Percentiles rank a stretch among this genome's conserved stretches.
These are phyloP conservation scores for Pyricularia pennisetigena DNA, from an alignment of 2,329 filamentous ascomycete species.

Conservation along the genomic window DNA sequence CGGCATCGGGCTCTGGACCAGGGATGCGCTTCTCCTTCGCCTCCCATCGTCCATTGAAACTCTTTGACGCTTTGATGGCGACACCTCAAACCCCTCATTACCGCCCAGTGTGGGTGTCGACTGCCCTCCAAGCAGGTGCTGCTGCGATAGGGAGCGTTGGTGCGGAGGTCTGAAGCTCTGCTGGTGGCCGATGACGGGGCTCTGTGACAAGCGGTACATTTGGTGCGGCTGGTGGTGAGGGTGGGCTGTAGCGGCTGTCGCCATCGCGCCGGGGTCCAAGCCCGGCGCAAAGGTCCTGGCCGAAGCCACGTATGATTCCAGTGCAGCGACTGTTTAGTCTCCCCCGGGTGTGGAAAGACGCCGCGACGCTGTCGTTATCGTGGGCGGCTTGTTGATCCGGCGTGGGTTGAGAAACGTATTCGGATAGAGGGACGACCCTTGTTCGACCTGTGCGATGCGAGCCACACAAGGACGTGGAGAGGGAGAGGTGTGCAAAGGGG, in stretches of 20 bases:
- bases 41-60: slow-evolving; percentile 9
- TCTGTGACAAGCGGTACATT: neutral
- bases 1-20: slow-evolving; percentile 2
- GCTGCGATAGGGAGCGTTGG: slow-evolving; percentile 10
- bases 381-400: neutral
- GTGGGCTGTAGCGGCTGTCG: slow-evolving; percentile 18
- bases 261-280: slow-evolving; percentile 26
- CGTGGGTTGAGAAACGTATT: neutral
- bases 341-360: neutral
- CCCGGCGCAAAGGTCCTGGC: slow-evolving; percentile 22
- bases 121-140: slow-evolving; percentile 14
- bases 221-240: slow-evolving; percentile 18
- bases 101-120: slow-evolving; percentile 18
- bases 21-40: slow-evolving; percentile 8
- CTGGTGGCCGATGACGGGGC: slow-evolving; percentile 7
- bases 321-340: slow-evolving; percentile 14
- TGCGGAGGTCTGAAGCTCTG: slow-evolving; percentile 12
- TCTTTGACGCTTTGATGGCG: slow-evolving; percentile 17
- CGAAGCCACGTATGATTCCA: slow-evolving; percentile 24
- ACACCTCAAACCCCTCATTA: slow-evolving; percentile 15
- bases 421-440: neutral
- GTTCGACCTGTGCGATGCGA: neutral
- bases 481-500: neutral
- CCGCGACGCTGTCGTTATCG: neutral
- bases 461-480: neutral